Evolutionary conservation across 441 rosid species (phyloP), one percentile per base, ranked within the genome.

Genomic region (Erysimum pusillum): DNA sequence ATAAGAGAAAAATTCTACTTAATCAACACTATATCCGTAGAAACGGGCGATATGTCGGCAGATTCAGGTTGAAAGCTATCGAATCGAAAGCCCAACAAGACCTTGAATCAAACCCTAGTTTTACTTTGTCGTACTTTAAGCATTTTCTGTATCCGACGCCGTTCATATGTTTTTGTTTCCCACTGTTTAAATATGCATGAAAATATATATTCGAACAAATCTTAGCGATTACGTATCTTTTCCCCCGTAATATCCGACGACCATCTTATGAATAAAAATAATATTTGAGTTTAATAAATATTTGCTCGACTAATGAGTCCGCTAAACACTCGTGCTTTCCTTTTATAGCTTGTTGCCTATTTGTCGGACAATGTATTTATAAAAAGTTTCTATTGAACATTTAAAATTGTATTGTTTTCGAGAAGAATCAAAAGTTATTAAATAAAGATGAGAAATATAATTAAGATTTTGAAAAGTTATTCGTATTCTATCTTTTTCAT

Each of bases 321-420:
- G 68, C 39, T 65, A 77, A 77, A 71, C 76, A 71, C 73, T 71
- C 76, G 73, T 77, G 76, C 76, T 64, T 77, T 71, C 80, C 76
- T 77, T 77, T 48, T 65, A 49, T 77, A 71, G 76, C 15, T 1
- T 65, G 73, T 58, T 71, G 63, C 73, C 63, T 11, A 71, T 39
- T 77, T 71, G 48, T 57, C 63, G 67, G 76, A 70, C 80, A 56
- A 39, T 57, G 25, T 62, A n/a, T 69, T 63, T 35, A 45, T 54
- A 35, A 57, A 64, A 42, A 13, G 18, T 10, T 1, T 36, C n/a
- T 36, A 22, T 18, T 22, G 61, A 67, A 25, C 38, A 39, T 22
- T 66, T n/a, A 0, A 36, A 5, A 1, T 14, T 32, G 11, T 20
- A 20, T 52, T 17, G 6, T 52, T 63, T 17, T 31, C 36, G 3